A percentile compares a stretch with the other conserved stretches of the same genome.
These are phyloP conservation scores for Chaetothyriales sp. DNA, from an alignment of 2,329 filamentous ascomycete species.

Conservation along the genomic window DNA sequence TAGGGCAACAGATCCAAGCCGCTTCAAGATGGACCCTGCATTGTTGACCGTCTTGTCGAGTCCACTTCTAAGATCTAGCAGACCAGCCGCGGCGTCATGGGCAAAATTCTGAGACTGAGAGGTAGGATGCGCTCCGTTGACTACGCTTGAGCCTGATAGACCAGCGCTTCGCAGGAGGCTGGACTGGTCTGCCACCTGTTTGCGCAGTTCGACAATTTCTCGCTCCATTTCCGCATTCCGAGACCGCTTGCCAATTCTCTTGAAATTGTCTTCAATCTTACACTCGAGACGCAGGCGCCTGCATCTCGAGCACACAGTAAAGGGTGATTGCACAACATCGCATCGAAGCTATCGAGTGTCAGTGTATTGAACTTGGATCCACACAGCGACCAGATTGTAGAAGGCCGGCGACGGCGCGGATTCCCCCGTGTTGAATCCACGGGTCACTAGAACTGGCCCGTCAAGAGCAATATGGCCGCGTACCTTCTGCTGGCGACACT, in stretches of 20 bases:
- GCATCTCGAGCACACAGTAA: conserved; percentile 48
- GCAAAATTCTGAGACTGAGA: conserved; percentile 26
- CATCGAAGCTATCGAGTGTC: conserved; percentile 42
- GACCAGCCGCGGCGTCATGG: conserved; percentile 37
- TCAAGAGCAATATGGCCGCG: conserved; percentile 9
- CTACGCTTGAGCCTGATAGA: conserved; percentile 1
- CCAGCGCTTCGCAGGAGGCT: conserved; percentile 6
- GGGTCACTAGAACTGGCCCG: neutral
- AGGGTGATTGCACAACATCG: conserved; percentile 53
- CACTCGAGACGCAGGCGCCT: conserved; percentile 49
- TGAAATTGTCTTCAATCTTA: conserved; percentile 57
- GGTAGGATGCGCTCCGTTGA: conserved; percentile 17
- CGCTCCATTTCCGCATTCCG: conserved; percentile 52
- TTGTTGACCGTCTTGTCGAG: conserved; percentile 23
- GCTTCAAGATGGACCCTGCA: conserved; percentile 26
- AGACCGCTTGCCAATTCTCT: conserved; percentile 53
- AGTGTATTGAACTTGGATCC: neutral
- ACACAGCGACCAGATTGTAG: neutral
- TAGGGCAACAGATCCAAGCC: conserved; percentile 39
- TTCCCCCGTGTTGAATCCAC: neutral
- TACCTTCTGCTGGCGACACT: conserved; percentile 58
- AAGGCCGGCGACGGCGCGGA: neutral
- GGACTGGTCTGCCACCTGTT: conserved; percentile 29
- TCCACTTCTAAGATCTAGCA: conserved; percentile 37
- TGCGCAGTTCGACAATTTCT: conserved; percentile 39